Evolutionary conservation across 306 rosid species (phyloP).

Genomic region (peach (Prunus persica)): Prunus_persica_NCBIv2 NC_034009.1:28667501-28668000

Average conservation of each 20-base stretch:
- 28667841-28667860: not conserved
- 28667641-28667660: not conserved
- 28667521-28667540: not conserved
- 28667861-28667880: not conserved
- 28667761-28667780: conserved; percentile 10
- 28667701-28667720: too few relatives aligned
- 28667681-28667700: not conserved
- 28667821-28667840: not conserved
- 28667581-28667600: not conserved
- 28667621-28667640: not conserved
- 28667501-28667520: not conserved
- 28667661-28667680: not conserved
- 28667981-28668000: conserved; percentile 32
- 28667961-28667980: not conserved
- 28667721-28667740: not conserved
- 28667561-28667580: not conserved
- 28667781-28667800: not conserved
- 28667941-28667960: not conserved
- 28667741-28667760: not conserved
- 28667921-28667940: not conserved
- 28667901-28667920: not conserved
- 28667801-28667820: not conserved
- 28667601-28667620: too few relatives aligned
- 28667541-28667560: not conserved
- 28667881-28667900: not conserved